Evolutionary conservation across 805 yeast species (phyloP).

Genomic region (Candida nanaspora): DNA sequence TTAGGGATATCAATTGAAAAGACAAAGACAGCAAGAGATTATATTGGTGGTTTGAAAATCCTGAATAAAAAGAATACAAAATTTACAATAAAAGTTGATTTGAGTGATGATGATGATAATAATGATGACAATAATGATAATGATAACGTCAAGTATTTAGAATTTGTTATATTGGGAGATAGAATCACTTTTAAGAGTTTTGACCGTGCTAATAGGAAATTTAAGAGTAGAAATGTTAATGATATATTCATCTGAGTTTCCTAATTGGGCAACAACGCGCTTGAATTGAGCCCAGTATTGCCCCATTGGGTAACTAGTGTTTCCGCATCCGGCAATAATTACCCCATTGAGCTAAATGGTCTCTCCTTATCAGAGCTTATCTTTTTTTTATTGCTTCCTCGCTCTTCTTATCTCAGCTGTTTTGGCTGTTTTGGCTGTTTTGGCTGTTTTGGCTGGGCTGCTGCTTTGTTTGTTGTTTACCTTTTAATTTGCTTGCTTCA

Average conservation of each 20-base stretch:
- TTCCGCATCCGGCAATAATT: too few species aligned
- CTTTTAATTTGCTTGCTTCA: background rate
- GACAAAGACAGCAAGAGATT: slow-evolving; percentile 13
- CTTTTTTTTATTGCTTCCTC: too few species aligned
- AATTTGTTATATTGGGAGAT: slow-evolving; percentile 70
- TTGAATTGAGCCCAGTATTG: too few species aligned
- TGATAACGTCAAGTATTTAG: slow-evolving; percentile 30
- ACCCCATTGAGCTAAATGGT: too few species aligned
- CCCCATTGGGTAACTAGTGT: background rate
- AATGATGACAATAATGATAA: slow-evolving; percentile 19
- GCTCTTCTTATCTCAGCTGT: background rate
- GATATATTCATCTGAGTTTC: background rate
- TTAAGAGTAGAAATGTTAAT: slow-evolving; percentile 41
- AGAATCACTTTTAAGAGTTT: slow-evolving; percentile 67
- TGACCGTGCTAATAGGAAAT: slow-evolving; percentile 79
- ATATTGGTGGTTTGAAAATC: slow-evolving; percentile 57
- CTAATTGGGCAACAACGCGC: background rate
- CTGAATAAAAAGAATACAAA: slow-evolving; percentile 62
- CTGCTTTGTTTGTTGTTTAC: background rate
- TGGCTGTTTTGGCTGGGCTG: too few species aligned
- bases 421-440: too few species aligned
- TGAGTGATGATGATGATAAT: slow-evolving; percentile 4
- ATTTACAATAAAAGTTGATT: slow-evolving; percentile 45
- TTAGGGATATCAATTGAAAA: slow-evolving; percentile 4
- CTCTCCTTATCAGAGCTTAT: too few species aligned